phyloP scores from a whole-genome alignment of 495 filamentous ascomycete genomes.

The Hypoxylon fuscum region DNA sequence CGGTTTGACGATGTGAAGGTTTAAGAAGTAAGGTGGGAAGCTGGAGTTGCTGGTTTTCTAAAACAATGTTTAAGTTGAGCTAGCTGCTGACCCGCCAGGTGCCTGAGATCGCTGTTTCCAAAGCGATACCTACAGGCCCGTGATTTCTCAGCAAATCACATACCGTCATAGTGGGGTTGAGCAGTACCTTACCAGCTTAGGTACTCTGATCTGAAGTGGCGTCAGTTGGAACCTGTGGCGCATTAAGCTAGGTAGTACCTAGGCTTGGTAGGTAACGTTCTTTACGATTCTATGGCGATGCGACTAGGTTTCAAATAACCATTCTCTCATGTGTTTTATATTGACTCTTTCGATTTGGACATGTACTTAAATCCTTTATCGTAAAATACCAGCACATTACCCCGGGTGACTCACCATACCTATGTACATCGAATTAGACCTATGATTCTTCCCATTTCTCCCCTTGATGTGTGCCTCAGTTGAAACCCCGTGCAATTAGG shows the following conservation, averaged over 20 bases:
- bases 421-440: too few relatives aligned
- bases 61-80: conserved; percentile 7
- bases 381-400: too few relatives aligned
- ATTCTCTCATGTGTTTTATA: too few relatives aligned
- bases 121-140: neutral
- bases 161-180: conserved; percentile 27
- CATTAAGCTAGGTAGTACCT: neutral
- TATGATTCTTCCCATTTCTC: too few relatives aligned
- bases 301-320: neutral
- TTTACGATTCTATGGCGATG: neutral
- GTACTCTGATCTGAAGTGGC: neutral
- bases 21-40: conserved; percentile 14
- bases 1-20: conserved; percentile 11
- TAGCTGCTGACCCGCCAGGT: conserved; percentile 3
- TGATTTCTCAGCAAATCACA: conserved; percentile 44
- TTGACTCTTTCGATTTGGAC: too few relatives aligned
- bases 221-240: conserved; percentile 4
- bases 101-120: conserved; percentile 1
- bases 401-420: too few relatives aligned
- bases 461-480: neutral
- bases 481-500: conserved; percentile 19
- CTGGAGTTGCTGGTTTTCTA: conserved; percentile 19
- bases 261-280: too few relatives aligned
- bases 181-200: conserved; percentile 4
- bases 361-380: too few relatives aligned